Percentiles rank a stretch among this genome's conserved stretches.
These are phyloP conservation scores for Phytophthora idaei DNA, from an alignment of 352 stramenopile species.

Conservation along the genomic window DNA sequence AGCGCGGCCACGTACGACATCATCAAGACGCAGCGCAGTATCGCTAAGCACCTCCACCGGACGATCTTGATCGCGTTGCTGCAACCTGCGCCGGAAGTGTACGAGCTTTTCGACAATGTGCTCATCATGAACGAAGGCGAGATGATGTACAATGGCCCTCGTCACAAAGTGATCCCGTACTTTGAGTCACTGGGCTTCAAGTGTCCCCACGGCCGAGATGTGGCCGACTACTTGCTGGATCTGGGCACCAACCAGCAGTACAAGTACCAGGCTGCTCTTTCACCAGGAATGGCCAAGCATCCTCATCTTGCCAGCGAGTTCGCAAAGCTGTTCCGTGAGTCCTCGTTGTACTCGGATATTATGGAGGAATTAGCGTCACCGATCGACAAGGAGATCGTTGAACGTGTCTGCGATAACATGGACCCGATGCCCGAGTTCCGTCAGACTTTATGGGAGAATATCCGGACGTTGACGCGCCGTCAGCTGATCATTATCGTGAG, in stretches of 20 bases:
- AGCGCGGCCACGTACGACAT: constrained; percentile 92
- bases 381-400: constrained; percentile 1
- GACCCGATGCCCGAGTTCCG: constrained; percentile 52
- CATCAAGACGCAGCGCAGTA: constrained; percentile 61
- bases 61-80: constrained; percentile 64
- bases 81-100: constrained; percentile 61
- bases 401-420: constrained; percentile 67
- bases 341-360: constrained; percentile 14
- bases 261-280: constrained; percentile 37
- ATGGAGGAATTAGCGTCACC: background rate
- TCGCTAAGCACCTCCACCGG: constrained; percentile 47
- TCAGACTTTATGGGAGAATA: constrained; percentile 36
- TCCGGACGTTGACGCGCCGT: constrained; percentile 32
- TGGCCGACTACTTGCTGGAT: constrained; percentile 61
- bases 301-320: constrained; percentile 35
- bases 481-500: constrained; percentile 55
- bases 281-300: constrained; percentile 12
- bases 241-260: constrained; percentile 48
- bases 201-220: constrained; percentile 48
- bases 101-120: constrained; percentile 63
- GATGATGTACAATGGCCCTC: constrained; percentile 66
- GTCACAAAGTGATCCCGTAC: constrained; percentile 40
- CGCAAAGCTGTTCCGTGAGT: constrained; percentile 24
- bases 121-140: constrained; percentile 64
- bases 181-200: constrained; percentile 46